phyloP scores from a whole-genome alignment of 2,329 filamentous ascomycete species.

The Aspergillus spinulosporus region DNA sequence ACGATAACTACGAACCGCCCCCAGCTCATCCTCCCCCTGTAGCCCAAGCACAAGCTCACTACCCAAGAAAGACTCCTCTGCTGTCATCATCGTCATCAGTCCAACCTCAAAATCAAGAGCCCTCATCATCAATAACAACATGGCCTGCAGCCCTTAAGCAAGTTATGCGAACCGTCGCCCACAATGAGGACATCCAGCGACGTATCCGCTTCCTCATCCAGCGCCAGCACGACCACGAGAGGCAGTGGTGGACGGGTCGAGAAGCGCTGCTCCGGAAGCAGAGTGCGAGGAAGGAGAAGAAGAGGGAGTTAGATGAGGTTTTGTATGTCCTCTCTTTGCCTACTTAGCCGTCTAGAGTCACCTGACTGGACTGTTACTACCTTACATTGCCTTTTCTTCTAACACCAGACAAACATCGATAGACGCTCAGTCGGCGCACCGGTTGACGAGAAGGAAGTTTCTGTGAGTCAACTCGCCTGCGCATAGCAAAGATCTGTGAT shows the following conservation, averaged over 20 bases:
- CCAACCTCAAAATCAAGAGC: constrained; percentile 8
- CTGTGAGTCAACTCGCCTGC: constrained; percentile 22
- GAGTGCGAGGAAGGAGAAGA: constrained; percentile 52
- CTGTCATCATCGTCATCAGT: background rate
- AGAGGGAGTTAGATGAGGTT: constrained; percentile 56
- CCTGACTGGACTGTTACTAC: background rate
- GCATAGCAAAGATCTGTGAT: background rate
- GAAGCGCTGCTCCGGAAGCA: constrained; percentile 55
- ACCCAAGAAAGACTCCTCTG: background rate
- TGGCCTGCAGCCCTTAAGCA: constrained; percentile 54
- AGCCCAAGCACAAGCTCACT: background rate
- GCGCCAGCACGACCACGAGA: constrained; percentile 63
- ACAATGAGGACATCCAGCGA: constrained; percentile 46
- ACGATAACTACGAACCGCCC: constrained; percentile 25
- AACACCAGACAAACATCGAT: background rate
- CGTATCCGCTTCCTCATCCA: constrained; percentile 60
- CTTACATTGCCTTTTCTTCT: background rate
- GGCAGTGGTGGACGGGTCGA: constrained; percentile 60
- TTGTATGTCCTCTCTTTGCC: constrained; percentile 45
- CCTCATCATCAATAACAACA: constrained; percentile 49
- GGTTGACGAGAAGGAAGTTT: constrained; percentile 33
- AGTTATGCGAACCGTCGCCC: constrained; percentile 51
- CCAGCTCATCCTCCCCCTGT: constrained; percentile 12
- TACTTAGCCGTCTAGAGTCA: background rate
- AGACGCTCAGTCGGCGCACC: constrained; percentile 51